Conservation (phyloP, 148 eudicot species). For the Polygonum maritimum region DNA sequence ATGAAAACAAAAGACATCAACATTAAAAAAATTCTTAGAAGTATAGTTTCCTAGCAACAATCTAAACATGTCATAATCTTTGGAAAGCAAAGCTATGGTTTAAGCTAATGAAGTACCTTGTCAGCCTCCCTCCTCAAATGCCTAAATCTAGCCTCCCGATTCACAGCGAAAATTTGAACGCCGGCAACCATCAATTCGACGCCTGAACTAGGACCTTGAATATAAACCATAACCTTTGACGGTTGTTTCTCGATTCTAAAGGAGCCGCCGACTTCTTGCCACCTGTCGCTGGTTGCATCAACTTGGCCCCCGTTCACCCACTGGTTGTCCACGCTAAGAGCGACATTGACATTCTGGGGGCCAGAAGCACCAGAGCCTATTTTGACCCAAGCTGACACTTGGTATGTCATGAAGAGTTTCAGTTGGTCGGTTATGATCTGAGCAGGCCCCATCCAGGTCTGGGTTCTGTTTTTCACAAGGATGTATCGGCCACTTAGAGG, state of each 20-base stretch:
- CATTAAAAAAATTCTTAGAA: background rate
- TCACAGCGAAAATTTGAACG: conserved; percentile 76
- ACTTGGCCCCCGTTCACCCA: conserved; percentile 95
- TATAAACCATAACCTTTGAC: conserved; percentile 64
- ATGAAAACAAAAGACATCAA: background rate
- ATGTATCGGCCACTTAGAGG: conserved; percentile 70
- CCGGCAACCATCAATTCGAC: conserved; percentile 79
- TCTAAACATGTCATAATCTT: background rate
- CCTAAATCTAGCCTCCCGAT: conserved; percentile 62
- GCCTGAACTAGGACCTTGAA: conserved; percentile 83
- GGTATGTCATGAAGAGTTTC: conserved; percentile 71
- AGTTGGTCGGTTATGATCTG: conserved; percentile 81
- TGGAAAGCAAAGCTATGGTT: too few species aligned
- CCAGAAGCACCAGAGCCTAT: conserved; percentile 49
- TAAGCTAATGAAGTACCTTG: conserved; percentile 31
- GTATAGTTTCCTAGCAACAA: background rate
- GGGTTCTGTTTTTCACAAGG: conserved; percentile 70
- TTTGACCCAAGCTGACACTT: conserved; percentile 89
- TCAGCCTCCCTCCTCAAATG: conserved; percentile 53
- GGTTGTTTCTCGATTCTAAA: conserved; percentile 83
- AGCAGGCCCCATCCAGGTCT: conserved; percentile 99
- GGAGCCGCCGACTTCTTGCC: conserved; percentile 93
- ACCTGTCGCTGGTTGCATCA: conserved; percentile 49
- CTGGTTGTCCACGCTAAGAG: conserved; percentile 66
- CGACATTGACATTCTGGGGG: conserved; percentile 74